A percentile compares a stretch with the other conserved stretches of the same genome.
Evolutionary conservation across 768 basidiomycete genomes (phyloP).

Genomic region (Mycena galericulata): DNA sequence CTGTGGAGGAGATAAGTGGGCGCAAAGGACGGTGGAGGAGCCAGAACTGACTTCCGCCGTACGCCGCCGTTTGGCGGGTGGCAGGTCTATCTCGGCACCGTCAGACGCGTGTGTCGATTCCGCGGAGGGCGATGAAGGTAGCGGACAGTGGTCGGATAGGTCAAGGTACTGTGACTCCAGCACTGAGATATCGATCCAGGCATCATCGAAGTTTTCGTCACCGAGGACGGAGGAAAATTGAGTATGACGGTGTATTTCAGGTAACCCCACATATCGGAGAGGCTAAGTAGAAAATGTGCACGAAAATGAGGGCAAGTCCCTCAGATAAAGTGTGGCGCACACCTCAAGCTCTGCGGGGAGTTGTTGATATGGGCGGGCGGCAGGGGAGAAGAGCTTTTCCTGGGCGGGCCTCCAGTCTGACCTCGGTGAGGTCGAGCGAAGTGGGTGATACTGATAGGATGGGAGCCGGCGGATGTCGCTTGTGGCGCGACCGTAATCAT

Average conservation of each 20-base stretch:
- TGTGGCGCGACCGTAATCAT: neutral
- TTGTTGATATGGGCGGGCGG: neutral
- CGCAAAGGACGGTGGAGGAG: neutral
- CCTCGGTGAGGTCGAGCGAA: neutral
- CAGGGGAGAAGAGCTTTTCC: neutral
- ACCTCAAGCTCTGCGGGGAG: constrained; percentile 19
- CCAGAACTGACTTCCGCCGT: neutral
- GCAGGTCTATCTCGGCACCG: neutral
- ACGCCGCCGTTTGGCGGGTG: neutral
- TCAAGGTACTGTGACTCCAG: constrained; percentile 16
- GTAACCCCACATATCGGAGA: neutral
- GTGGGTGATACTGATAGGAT: neutral
- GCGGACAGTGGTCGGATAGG: constrained; percentile 7
- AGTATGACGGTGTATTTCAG: neutral
- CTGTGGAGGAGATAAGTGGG: neutral
- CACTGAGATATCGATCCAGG: neutral
- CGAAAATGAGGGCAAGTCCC: neutral
- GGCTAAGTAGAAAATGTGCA: neutral
- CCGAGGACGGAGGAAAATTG: neutral
- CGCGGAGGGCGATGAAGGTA: neutral
- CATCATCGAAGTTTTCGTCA: neutral
- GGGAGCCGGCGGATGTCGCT: neutral
- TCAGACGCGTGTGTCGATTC: constrained; percentile 1
- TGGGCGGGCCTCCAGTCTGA: neutral
- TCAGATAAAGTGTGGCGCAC: neutral